A percentile compares a stretch with the other conserved stretches of the same genome.
Evolutionary conservation across 129 eudicot species (phyloP).

Genomic region (Flaveria sonorensis): DNA sequence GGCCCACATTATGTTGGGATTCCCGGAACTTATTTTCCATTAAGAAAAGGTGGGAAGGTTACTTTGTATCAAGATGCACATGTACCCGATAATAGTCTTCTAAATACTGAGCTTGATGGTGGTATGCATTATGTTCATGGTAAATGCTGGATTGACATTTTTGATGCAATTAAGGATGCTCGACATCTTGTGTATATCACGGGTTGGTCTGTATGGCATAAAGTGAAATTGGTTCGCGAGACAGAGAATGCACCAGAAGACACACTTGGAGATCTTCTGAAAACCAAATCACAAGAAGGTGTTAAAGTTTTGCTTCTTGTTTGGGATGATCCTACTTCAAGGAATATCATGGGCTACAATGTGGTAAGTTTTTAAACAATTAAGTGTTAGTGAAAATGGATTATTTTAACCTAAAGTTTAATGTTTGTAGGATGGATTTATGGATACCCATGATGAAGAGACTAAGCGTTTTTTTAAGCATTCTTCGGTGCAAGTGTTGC

Average conservation of each 20-base stretch:
- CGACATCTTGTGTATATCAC: constrained; percentile 69
- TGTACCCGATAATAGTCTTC: constrained; percentile 75
- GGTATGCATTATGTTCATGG: constrained; percentile 80
- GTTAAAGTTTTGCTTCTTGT: constrained; percentile 89
- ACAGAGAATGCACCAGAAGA: constrained; percentile 36
- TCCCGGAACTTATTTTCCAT: constrained; percentile 82
- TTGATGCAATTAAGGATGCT: constrained; percentile 82
- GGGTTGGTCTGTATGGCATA: constrained; percentile 99
- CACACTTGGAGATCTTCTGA: constrained; percentile 86
- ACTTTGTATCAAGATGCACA: constrained; percentile 97
- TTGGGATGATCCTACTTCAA: constrained; percentile 99
- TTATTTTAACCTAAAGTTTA: constrained; percentile 15
- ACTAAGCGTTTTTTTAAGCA: constrained; percentile 82
- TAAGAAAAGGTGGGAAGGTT: constrained; percentile 87
- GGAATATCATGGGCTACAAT: constrained; percentile 90
- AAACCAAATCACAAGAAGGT: constrained; percentile 87
- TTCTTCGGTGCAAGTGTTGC: constrained; percentile 85
- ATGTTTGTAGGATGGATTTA: constrained; percentile 74
- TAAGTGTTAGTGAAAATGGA: constrained; percentile 4
- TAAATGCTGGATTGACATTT: constrained; percentile 86
- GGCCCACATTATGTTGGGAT: constrained; percentile 83
- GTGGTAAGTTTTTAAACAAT: constrained; percentile 43
- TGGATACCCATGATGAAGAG: constrained; percentile 98
- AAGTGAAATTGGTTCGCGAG: constrained; percentile 75
- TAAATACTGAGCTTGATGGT: constrained; percentile 60